Base-by-base conservation (phyloP, 2,329 filamentous ascomycete genomes). In the Alternaria conjuncta region DNA sequence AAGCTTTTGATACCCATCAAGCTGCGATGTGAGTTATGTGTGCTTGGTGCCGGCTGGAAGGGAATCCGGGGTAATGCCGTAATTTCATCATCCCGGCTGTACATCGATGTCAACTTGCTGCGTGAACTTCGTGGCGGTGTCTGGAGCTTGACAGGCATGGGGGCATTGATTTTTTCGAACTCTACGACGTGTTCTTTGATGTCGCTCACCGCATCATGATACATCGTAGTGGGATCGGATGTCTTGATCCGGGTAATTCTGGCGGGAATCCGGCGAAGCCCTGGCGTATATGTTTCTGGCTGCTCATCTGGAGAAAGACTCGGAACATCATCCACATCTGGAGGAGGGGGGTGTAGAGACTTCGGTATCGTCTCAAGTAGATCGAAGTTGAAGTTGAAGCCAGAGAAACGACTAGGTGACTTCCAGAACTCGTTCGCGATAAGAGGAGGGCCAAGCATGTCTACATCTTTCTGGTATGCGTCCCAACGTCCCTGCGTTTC, bases 171-270 rank as follows among this genome's bases (percentile, higher is more conserved):
- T 44, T 67, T 68, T 50, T 71, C 62, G 20, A 76, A 63, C 36
- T 75, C 71, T 4, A 78, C 61, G 1, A 71, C 66, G 18, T 66
- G 70, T 23, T 76, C 74, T 46, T 65, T 67, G 57, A 78, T 75
- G 30, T 75, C 69, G 46, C 67, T 63, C 5, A 65, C 69, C 7
- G 64, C 32, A 18, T 68, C 65, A 32, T 41, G 50, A 8, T 60
- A 32, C 18, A 47, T 36, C 25, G 59, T 54, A 13, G 57, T 56
- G 21, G 63, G 64, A 12, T 61, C 57, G 12, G 60, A 55, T 13
- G 61, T 63, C 53, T 18, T 61, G n/a, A 30, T n/a, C 6, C 28
- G 47, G 41, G 67, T 68, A 12, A 54, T 59, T n/a, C 57, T 44
- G 21, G 57, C 25, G 21, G 57, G 30, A 5, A 46, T 55, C 43